phyloP scores from a whole-genome alignment of 73 alveolate genomes.

The Paramecium octaurelia region DNA sequence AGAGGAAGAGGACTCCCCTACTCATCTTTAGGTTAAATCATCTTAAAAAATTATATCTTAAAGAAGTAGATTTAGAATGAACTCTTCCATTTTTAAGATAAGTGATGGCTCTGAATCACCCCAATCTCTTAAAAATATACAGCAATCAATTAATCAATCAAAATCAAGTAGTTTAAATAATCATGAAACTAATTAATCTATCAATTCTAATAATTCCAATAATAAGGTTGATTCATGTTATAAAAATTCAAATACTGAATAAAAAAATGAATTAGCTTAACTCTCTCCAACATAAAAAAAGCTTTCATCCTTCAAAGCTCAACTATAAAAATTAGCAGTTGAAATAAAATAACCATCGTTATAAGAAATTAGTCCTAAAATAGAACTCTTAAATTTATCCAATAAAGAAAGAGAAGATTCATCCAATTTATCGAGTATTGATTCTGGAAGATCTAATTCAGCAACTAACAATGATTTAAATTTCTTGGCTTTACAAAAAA shows the following conservation, averaged over 20 bases:
- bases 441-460: not conserved
- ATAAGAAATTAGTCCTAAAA: not conserved
- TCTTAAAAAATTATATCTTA: not conserved
- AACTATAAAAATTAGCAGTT: not conserved
- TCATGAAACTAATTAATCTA: not conserved
- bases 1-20: conserved; percentile 4
- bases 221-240: not conserved
- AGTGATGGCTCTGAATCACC: conserved; percentile 47
- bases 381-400: not conserved
- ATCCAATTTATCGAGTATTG: not conserved
- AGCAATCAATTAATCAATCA: not conserved
- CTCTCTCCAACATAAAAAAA: not conserved
- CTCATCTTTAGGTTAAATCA: not conserved
- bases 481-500: not conserved
- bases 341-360: not conserved
- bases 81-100: conserved; percentile 9
- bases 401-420: not conserved
- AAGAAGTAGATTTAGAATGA: conserved; percentile 14
- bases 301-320: not conserved
- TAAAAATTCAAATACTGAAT: not conserved
- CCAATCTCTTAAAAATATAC: not conserved
- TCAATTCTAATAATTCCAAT: not conserved
- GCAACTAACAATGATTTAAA: not conserved
- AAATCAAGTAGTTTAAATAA: not conserved
- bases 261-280: not conserved